Conservation (phyloP, 192 early-diverging fungal genomes). For the Entomortierella lignicola region DNA sequence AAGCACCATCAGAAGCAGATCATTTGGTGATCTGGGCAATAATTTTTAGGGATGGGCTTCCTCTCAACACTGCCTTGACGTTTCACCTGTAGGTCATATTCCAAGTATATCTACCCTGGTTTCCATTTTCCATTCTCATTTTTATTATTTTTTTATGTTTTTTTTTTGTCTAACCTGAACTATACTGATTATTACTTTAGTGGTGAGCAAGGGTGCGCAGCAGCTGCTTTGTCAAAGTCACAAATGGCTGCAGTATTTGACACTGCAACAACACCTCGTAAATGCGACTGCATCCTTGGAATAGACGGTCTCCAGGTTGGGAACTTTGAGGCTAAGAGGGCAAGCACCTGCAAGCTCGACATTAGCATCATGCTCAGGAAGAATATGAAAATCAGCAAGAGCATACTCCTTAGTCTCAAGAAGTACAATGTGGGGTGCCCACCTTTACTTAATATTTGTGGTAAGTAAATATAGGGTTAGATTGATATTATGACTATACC, state of each 20-base stretch:
- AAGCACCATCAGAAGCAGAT: constrained; percentile 15
- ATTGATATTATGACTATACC: neutral
- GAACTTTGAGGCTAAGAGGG: constrained; percentile 29
- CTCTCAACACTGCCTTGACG: constrained; percentile 12
- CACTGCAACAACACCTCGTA: constrained; percentile 17
- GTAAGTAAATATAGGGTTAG: neutral
- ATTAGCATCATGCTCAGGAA: constrained; percentile 18
- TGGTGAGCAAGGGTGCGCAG: constrained; percentile 30
- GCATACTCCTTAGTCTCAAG: constrained; percentile 22
- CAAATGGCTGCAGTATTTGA: constrained; percentile 17
- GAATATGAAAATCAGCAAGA: constrained; percentile 33
- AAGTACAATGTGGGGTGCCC: constrained; percentile 25
- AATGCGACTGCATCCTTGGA: constrained; percentile 23
- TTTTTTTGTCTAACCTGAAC: neutral
- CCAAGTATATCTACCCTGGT: neutral
- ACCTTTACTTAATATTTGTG: constrained; percentile 15
- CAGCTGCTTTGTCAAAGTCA: constrained; percentile 15
- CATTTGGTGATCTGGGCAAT: constrained; percentile 12
- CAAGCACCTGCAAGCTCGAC: constrained; percentile 4
- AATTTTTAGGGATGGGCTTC: constrained; percentile 17
- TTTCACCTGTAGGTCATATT: constrained; percentile 15
- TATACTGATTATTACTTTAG: neutral
- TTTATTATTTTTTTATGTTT: neutral
- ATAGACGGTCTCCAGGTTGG: constrained; percentile 28
- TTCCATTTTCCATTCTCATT: neutral